Conservation (phyloP, 2,329 filamentous ascomycete genomes). For the Aspergillus viridinutans region DNA sequence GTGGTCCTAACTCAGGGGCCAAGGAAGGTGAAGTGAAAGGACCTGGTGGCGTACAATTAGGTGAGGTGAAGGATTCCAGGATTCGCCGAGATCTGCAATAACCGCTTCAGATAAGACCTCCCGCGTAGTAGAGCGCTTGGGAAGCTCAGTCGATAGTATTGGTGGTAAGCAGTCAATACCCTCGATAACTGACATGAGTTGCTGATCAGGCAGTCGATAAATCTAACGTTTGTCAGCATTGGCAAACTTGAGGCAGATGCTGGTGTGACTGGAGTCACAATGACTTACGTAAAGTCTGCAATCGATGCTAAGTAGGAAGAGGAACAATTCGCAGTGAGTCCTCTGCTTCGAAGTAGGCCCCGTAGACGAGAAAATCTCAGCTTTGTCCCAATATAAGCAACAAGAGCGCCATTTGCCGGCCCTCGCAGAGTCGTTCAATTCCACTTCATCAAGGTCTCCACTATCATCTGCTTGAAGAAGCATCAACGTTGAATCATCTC, state of each 20-base stretch:
- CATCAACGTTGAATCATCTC: constrained; percentile 77
- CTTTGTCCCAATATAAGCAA: constrained; percentile 71
- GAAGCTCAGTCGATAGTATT: constrained; percentile 66
- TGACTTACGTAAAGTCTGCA: constrained; percentile 68
- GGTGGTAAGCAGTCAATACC: constrained; percentile 75
- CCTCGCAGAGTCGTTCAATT: constrained; percentile 56
- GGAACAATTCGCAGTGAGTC: constrained; percentile 53
- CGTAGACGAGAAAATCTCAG: constrained; percentile 50
- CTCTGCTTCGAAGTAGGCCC: constrained; percentile 13
- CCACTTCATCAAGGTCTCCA: constrained; percentile 80
- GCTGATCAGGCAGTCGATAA: constrained; percentile 71
- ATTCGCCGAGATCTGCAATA: constrained; percentile 79
- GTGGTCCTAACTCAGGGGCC: not conserved
- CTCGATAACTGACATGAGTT: constrained; percentile 69
- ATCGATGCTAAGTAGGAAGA: constrained; percentile 73
- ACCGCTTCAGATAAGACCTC: constrained; percentile 75
- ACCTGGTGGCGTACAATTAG: constrained; percentile 62
- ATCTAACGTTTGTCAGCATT: constrained; percentile 49
- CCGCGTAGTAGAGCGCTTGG: constrained; percentile 65
- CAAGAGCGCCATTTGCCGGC: constrained; percentile 75
- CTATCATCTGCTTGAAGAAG: constrained; percentile 74
- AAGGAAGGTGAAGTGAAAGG: not conserved
- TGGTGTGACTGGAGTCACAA: not conserved
- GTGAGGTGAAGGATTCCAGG: constrained; percentile 66
- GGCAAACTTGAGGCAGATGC: not conserved